These are phyloP conservation scores for Pachysandra terminalis DNA, from an alignment of 164 flowering plant species.

Conservation along the genomic window DNA sequence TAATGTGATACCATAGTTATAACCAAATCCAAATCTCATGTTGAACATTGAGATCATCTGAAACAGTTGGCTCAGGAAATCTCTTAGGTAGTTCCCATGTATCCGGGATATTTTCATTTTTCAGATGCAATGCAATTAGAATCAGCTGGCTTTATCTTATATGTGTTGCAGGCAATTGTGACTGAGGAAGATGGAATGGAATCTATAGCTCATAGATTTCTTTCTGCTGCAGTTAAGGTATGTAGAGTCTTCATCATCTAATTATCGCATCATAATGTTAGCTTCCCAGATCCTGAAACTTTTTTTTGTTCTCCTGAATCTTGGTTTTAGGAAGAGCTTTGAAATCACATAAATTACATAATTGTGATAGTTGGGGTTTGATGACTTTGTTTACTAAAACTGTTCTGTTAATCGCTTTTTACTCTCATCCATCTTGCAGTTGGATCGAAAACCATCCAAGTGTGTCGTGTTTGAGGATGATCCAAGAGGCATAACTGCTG, in stretches of 20 bases:
- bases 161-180: slow-evolving; percentile 66
- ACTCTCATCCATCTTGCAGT: slow-evolving; percentile 40
- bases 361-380: neutral
- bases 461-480: slow-evolving; percentile 98
- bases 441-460: slow-evolving; percentile 91
- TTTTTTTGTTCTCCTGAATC: neutral
- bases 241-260: neutral
- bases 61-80: too few relatives aligned
- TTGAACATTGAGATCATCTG: too few relatives aligned
- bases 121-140: neutral
- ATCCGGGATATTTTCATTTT: neutral
- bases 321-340: neutral
- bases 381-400: neutral
- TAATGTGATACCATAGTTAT: too few relatives aligned
- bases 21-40: too few relatives aligned
- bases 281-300: neutral
- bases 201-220: slow-evolving; percentile 89
- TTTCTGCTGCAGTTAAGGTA: slow-evolving; percentile 95
- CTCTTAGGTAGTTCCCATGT: too few relatives aligned
- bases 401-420: neutral
- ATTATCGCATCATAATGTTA: neutral
- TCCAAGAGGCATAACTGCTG: slow-evolving; percentile 87
- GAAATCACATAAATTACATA: neutral
- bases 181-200: slow-evolving; percentile 98
- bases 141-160: slow-evolving; percentile 1